Evolutionary conservation across 2,329 filamentous ascomycete species (phyloP), one percentile per base, ranked within the genome.

Genomic region (Ceratocystis colombiana): DNA sequence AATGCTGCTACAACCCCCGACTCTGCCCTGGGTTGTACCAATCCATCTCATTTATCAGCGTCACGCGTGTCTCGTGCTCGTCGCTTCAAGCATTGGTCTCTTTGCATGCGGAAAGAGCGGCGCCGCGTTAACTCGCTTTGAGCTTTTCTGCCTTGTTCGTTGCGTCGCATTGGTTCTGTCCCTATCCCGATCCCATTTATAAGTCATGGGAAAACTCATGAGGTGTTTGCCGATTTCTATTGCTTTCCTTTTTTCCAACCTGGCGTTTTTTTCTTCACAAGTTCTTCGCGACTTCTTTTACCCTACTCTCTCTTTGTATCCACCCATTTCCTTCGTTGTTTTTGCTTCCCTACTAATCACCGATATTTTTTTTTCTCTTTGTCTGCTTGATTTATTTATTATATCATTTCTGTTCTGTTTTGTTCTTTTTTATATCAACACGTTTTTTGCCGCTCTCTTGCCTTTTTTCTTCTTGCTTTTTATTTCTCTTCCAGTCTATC

Each of bases 211-310:
- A 61, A 41, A 41, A 46, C 64, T 44, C 22, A 20, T 25, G 20
- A 59, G 17, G 25, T 59, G 44, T 61, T 55, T 55, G 6, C 45
- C 37, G 61, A 20, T 67, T 69, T 67, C 55, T 33, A 67, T 67
- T 68, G 22, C 50, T 64, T 64, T 64, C 8, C 8, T 69, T 62
- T 61, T 62, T 64, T 41, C 46, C 28, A 30, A 61, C 53, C 44
- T 55, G 46, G 48, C 57, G 45, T 64, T 61, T 66, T 62, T 55
- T 66, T 64, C 41, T 30, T 55, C 33, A 41, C 50, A 37, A 45
- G 37, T 41, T 61, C 25, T 45, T 65, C 44, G 28, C 46, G 22
- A 33, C 37, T 65, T 66, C 37, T 61, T 44, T 67, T 33, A 8
- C 15, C 10, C 28, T 33, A 2, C 5, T 64, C 46, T 25, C n/a